Evolutionary conservation across 352 stramenopile genomes (phyloP).

Genomic region (Globisporangium rhizosaccharum): DNA sequence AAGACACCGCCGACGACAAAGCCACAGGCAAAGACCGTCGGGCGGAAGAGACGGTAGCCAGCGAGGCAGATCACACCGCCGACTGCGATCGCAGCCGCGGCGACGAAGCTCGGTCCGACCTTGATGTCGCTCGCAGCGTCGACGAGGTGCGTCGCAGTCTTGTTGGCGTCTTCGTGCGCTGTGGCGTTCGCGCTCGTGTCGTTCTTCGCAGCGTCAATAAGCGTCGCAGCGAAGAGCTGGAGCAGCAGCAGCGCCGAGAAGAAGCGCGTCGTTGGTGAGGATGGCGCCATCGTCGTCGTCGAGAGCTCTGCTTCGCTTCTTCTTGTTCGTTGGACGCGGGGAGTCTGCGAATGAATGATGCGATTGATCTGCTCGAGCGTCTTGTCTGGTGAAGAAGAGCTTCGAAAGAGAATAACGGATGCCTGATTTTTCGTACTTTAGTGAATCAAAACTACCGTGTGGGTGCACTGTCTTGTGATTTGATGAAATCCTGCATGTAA

Average conservation of each 20-base stretch:
- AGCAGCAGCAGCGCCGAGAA: slow-evolving; percentile 8
- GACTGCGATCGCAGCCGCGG: slow-evolving; percentile 27
- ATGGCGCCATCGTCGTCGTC: not conserved
- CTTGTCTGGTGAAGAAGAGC: not conserved
- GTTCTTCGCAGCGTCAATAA: slow-evolving; percentile 1
- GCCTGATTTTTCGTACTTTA: slow-evolving; percentile 14
- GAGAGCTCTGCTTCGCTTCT: not conserved
- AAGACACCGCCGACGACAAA: slow-evolving; percentile 41
- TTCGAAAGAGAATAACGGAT: not conserved
- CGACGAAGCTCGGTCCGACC: slow-evolving; percentile 26
- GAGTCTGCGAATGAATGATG: slow-evolving; percentile 1
- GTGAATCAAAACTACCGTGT: not conserved
- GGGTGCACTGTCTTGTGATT: slow-evolving; percentile 3
- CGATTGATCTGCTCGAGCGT: not conserved
- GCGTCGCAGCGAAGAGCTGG: slow-evolving; percentile 1
- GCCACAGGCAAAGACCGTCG: slow-evolving; percentile 34
- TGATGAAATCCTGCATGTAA: not conserved
- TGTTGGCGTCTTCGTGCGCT: slow-evolving; percentile 10
- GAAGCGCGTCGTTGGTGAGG: not conserved
- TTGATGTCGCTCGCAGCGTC: slow-evolving; percentile 22
- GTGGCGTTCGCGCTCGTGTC: not conserved
- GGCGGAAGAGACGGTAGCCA: slow-evolving; percentile 35
- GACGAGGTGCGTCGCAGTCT: slow-evolving; percentile 21
- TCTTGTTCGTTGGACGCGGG: not conserved
- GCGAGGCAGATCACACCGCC: slow-evolving; percentile 25